Conservation (phyloP, 306 rosid species). For the Lagenaria siceraria region DNA sequence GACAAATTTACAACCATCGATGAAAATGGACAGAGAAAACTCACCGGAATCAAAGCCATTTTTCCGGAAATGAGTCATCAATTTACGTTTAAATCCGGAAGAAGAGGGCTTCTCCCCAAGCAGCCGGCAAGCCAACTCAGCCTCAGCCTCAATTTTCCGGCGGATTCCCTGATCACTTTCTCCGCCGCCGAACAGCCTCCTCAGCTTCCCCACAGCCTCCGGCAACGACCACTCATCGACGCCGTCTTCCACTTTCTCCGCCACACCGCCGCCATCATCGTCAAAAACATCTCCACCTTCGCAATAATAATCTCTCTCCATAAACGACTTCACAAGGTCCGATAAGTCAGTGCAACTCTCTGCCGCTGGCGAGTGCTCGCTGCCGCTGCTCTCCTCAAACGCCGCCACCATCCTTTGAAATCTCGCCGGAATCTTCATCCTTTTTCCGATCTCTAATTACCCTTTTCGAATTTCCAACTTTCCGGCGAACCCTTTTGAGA, state of each 20-base stretch:
- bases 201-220: conserved; percentile 28
- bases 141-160: conserved; percentile 24
- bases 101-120: conserved; percentile 22
- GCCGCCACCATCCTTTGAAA: conserved; percentile 64
- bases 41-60: conserved; percentile 75
- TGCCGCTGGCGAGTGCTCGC: conserved; percentile 67
- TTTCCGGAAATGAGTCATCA: conserved; percentile 51
- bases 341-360: conserved; percentile 51
- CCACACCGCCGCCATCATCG: neutral
- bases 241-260: conserved; percentile 4
- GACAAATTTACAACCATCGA: neutral
- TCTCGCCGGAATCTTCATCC: conserved; percentile 40
- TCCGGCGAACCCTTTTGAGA: neutral
- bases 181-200: conserved; percentile 16
- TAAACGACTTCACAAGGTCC: conserved; percentile 66
- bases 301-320: conserved; percentile 29
- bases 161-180: conserved; percentile 13
- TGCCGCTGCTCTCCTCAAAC: conserved; percentile 78
- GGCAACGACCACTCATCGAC: conserved; percentile 13
- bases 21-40: neutral
- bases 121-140: conserved; percentile 19
- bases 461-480: neutral
- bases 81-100: conserved; percentile 37
- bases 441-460: neutral
- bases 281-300: neutral